Evolutionary conservation across 1,284 basidiomycete genomes (phyloP), one percentile per base, ranked within the genome.

Genomic region (Boletus sp.): DNA sequence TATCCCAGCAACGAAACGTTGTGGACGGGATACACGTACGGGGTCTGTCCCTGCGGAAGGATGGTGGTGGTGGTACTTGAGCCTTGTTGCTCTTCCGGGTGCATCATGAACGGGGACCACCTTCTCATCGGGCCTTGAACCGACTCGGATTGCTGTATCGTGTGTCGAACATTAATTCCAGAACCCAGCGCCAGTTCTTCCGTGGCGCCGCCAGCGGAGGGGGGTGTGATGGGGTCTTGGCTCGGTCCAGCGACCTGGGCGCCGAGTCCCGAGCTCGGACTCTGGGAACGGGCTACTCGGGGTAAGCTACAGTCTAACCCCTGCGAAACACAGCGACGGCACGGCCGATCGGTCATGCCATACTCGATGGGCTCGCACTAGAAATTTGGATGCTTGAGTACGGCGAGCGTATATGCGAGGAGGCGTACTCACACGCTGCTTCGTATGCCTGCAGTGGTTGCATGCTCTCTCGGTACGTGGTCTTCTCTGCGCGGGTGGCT

Each of bases 311-410:
- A 62, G 0, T 48, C 38, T 12, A 54, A 7, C 14, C 17, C 19
- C 10, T 45, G 52, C 37, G 4, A 27, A 35, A 52, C 26, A 49
- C 60, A 62, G 32, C 61, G 64, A 44, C 50, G 51, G 34, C 60
- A 62, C 17, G 60, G 51, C 4, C 39, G 43, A 51, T 61, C 51
- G 14, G 27, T 50, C 20, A 25, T 44, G 13, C 50, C 60, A 16
- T 46, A 62, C 25, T 61, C 47, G 3, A 0, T 10, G 19, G 64
- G 34, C 2, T 50, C 49, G 43, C 60, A 62, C 60, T 62, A 37
- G 17, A 25, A 14, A 17, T 12, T 23, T 34, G 8, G 22, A 41
- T 17, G 17, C 32, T 38, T 61, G 30, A 59, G 49, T 23, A 41
- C 7, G 22, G 30, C 14, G 13, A 29, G 20, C 8, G 17, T 29